phyloP scores from a whole-genome alignment of 1,284 basidiomycete genomes.

The Ganoderma meredithae region DNA sequence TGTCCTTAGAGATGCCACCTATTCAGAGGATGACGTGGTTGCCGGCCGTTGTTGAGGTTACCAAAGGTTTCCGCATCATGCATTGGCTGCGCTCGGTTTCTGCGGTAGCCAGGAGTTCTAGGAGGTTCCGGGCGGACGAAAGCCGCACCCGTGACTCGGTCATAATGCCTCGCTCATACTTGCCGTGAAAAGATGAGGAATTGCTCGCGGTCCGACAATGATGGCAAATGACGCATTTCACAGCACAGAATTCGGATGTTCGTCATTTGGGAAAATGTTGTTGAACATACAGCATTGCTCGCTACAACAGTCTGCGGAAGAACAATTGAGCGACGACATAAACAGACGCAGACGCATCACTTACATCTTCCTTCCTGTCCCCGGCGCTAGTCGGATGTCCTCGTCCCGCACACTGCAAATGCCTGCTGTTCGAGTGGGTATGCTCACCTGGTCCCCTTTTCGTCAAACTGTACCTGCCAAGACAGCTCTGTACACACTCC shows the following conservation, averaged over 20 bases:
- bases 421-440: too few relatives aligned
- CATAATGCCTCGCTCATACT: background rate
- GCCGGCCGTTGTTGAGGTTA: background rate
- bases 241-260: background rate
- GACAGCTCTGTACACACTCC: too few relatives aligned
- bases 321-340: too few relatives aligned
- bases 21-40: background rate
- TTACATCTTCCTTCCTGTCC: too few relatives aligned
- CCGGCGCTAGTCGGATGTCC: too few relatives aligned
- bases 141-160: background rate
- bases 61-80: background rate
- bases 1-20: background rate
- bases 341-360: too few relatives aligned
- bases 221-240: background rate
- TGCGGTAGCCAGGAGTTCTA: background rate
- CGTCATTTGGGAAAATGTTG: background rate
- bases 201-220: background rate
- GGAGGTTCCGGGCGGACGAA: background rate
- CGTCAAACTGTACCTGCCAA: too few relatives aligned
- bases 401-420: too few relatives aligned
- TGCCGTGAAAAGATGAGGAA: background rate
- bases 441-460: too few relatives aligned
- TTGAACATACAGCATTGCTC: background rate
- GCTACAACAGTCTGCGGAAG: too few relatives aligned
- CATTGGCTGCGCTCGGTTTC: background rate